A percentile compares a stretch with the other conserved stretches of the same genome.
phyloP scores from a whole-genome alignment of 1,284 basidiomycete genomes.

The Naganishia sp. region DNA sequence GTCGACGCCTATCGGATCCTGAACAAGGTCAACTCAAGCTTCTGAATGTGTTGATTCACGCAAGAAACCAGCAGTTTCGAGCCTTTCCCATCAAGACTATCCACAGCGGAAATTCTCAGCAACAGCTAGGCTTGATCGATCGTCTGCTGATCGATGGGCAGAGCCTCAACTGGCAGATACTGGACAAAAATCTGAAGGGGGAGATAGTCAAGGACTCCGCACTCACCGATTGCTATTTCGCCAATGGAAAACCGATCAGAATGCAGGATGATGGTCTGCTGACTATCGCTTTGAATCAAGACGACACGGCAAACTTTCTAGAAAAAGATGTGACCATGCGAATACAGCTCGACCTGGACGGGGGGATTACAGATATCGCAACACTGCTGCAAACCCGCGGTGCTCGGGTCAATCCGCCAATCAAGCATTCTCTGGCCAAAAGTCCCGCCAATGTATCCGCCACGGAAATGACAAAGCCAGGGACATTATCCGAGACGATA shows the following conservation, averaged over 20 bases:
- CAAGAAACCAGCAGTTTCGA: conserved; percentile 4
- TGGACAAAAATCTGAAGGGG: neutral
- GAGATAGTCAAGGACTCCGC: neutral
- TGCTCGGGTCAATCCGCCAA: neutral
- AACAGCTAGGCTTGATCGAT: neutral
- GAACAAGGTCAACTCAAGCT: conserved; percentile 1
- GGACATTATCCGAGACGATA: no score
- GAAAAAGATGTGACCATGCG: neutral
- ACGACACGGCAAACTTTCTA: neutral
- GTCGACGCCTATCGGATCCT: neutral
- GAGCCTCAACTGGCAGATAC: conserved; percentile 15
- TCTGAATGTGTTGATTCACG: neutral
- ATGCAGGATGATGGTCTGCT: neutral
- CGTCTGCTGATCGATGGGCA: conserved; percentile 6
- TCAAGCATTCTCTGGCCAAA: conserved; percentile 1
- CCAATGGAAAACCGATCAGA: neutral
- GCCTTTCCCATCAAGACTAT: neutral
- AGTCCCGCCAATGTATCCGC: neutral
- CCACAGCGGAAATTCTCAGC: neutral
- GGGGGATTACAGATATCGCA: neutral
- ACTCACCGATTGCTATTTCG: conserved; percentile 12
- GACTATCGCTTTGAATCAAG: neutral
- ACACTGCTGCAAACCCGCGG: conserved; percentile 3
- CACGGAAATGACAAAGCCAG: no score
- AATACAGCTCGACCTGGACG: conserved; percentile 3